These are phyloP conservation scores for Ananas comosus DNA, from an alignment of 176 grass and related monocot genomes.

Conservation along the genomic window DNA sequence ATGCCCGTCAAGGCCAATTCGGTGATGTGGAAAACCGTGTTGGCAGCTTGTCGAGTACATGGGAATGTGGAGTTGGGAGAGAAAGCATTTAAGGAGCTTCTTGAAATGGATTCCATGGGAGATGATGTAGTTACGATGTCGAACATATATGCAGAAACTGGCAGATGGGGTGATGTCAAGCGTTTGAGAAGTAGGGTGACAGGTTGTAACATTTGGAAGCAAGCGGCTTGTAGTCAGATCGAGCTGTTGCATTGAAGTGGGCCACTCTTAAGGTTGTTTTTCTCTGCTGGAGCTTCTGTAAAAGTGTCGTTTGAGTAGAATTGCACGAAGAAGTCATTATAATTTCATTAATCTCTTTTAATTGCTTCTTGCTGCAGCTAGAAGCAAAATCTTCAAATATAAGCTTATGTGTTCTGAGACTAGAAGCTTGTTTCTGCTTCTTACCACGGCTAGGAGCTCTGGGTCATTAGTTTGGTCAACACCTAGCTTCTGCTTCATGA, in stretches of 20 bases:
- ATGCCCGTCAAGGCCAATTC: slow-evolving; percentile 31
- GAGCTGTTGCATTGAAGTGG: slow-evolving; percentile 1
- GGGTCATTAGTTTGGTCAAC: no score
- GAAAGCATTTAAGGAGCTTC: slow-evolving; percentile 25
- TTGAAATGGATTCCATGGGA: slow-evolving; percentile 16
- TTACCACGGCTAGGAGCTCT: no score
- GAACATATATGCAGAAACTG: slow-evolving; percentile 65
- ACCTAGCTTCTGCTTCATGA: no score
- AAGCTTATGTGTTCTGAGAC: no score
- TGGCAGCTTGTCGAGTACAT: slow-evolving; percentile 49
- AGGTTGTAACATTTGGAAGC: slow-evolving; percentile 21
- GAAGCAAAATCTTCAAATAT: no score
- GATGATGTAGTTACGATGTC: slow-evolving; percentile 37
- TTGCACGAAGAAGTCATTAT: slow-evolving; percentile 2
- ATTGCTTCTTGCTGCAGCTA: no score
- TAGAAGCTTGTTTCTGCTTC: no score
- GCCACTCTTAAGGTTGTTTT: neutral
- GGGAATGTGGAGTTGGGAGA: slow-evolving; percentile 31
- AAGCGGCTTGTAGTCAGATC: slow-evolving; percentile 41
- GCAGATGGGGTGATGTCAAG: slow-evolving; percentile 51
- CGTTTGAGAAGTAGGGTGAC: slow-evolving; percentile 36
- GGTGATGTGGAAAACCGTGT: slow-evolving; percentile 64
- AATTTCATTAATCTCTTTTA: neutral
- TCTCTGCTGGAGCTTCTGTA: no score
- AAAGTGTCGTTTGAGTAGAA: neutral